phyloP scores from a whole-genome alignment of 306 rosid genomes.

The Prunus salicina region DNA sequence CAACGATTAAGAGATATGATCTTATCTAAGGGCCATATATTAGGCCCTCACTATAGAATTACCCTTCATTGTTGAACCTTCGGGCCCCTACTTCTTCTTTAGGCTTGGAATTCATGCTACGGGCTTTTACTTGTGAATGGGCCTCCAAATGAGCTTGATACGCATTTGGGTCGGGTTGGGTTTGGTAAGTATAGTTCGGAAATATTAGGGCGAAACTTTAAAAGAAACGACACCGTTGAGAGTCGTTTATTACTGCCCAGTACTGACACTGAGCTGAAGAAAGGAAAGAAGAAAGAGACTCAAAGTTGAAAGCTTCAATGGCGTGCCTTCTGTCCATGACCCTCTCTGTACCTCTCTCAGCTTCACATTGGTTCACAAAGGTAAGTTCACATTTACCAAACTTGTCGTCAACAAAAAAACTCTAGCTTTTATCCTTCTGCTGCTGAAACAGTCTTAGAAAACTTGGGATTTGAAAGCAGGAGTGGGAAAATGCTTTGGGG shows the following conservation, averaged over 20 bases:
- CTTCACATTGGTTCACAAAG: slow-evolving; percentile 12
- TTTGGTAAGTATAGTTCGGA: background rate
- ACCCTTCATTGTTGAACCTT: too few relatives aligned
- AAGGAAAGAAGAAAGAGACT: background rate
- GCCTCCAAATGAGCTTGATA: too few relatives aligned
- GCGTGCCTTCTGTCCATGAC: slow-evolving; percentile 29
- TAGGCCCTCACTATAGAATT: too few relatives aligned
- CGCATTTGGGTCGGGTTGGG: too few relatives aligned
- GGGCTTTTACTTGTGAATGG: too few relatives aligned
- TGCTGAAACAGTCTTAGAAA: too few relatives aligned
- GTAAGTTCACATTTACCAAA: slow-evolving; percentile 6
- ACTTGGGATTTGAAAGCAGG: too few relatives aligned
- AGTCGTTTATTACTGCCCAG: background rate
- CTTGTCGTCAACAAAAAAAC: background rate
- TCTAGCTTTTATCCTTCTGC: background rate
- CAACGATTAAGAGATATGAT: fast-evolving
- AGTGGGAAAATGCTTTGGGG: background rate
- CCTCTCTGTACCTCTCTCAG: slow-evolving; percentile 22
- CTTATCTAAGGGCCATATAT: too few relatives aligned
- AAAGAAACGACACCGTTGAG: background rate
- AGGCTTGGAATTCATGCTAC: too few relatives aligned
- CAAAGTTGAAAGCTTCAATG: slow-evolving; percentile 27
- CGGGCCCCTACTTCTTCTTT: too few relatives aligned
- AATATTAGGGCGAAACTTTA: too few relatives aligned
- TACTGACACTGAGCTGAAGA: background rate